Percentiles rank a stretch among this genome's conserved stretches.
These are phyloP conservation scores for Citrus mangshanensis DNA, from an alignment of 345 rosid species.

Conservation along the genomic window DNA sequence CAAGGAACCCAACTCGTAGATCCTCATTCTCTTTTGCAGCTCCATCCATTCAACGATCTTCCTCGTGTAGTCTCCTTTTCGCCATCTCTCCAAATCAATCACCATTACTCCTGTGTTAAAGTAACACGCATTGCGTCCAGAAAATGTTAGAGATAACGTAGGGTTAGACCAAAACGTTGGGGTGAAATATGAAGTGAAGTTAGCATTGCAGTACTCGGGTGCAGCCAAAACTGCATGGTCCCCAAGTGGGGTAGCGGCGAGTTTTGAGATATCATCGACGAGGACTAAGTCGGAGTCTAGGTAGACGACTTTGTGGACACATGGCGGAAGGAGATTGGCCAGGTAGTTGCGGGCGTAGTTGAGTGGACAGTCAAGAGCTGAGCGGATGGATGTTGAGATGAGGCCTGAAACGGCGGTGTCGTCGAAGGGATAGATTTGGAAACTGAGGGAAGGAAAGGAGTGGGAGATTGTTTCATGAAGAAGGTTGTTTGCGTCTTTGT, in stretches of 20 bases:
- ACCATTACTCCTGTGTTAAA: conserved; percentile 95
- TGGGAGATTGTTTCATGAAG: conserved; percentile 30
- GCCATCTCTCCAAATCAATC: conserved; percentile 65
- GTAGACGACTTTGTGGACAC: conserved; percentile 64
- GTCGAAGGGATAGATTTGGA: conserved; percentile 57
- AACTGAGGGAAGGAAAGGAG: conserved; percentile 67
- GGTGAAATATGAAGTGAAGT: conserved; percentile 80
- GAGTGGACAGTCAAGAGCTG: conserved; percentile 74
- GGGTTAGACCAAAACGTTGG: conserved; percentile 84
- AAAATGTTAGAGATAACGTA: conserved; percentile 57
- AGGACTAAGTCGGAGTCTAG: conserved; percentile 81
- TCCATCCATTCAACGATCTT: conserved; percentile 94
- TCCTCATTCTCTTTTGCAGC: conserved; percentile 75
- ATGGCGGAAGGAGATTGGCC: conserved; percentile 51
- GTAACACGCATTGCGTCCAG: conserved; percentile 66
- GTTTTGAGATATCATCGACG: conserved; percentile 72
- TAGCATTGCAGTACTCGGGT: conserved; percentile 77
- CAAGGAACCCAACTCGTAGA: conserved; percentile 75
- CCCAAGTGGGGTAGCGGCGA: conserved; percentile 50
- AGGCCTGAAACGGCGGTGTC: conserved; percentile 56
- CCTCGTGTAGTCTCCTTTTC: conserved; percentile 60
- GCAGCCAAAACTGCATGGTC: conserved; percentile 57
- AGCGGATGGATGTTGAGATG: conserved; percentile 81
- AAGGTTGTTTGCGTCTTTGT: conserved; percentile 34
- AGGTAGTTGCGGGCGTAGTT: conserved; percentile 91